Conservation (phyloP, 768 basidiomycete genomes). For the Tylopilus balloui region DNA sequence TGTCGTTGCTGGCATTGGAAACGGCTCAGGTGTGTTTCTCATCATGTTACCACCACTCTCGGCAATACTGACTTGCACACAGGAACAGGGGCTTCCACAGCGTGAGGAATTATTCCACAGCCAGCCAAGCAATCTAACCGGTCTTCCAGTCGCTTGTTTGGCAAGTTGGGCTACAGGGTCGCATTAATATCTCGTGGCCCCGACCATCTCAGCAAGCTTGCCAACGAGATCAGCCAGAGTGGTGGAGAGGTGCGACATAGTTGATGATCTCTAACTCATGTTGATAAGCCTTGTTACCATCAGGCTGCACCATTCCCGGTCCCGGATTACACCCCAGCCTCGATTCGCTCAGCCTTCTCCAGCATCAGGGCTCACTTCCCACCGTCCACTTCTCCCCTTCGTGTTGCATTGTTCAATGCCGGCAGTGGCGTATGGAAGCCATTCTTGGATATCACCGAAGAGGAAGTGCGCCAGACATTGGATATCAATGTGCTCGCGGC, state of each 20-base stretch:
- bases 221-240: slow-evolving; percentile 47
- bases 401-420: slow-evolving; percentile 62
- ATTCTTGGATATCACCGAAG: slow-evolving; percentile 59
- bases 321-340: slow-evolving; percentile 44
- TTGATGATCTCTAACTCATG: not conserved
- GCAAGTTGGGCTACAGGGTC: slow-evolving; percentile 59
- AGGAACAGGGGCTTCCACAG: slow-evolving; percentile 58
- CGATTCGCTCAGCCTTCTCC: slow-evolving; percentile 48
- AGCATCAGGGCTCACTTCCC: slow-evolving; percentile 45
- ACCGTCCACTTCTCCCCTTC: slow-evolving; percentile 46
- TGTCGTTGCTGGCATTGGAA: slow-evolving; percentile 54
- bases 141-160: slow-evolving; percentile 48
- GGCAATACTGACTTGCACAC: not conserved
- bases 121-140: not conserved
- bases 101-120: slow-evolving; percentile 39
- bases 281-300: not conserved
- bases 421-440: slow-evolving; percentile 57
- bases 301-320: slow-evolving; percentile 59
- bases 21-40: slow-evolving; percentile 31
- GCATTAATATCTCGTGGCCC: slow-evolving; percentile 60
- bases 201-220: slow-evolving; percentile 47
- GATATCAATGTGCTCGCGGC: slow-evolving; percentile 54
- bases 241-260: slow-evolving; percentile 52
- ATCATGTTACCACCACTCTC: not conserved
- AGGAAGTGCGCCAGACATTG: slow-evolving; percentile 48